Evolutionary conservation across 2,329 filamentous ascomycete genomes (phyloP).

Genomic region (Fusarium buharicum): DNA sequence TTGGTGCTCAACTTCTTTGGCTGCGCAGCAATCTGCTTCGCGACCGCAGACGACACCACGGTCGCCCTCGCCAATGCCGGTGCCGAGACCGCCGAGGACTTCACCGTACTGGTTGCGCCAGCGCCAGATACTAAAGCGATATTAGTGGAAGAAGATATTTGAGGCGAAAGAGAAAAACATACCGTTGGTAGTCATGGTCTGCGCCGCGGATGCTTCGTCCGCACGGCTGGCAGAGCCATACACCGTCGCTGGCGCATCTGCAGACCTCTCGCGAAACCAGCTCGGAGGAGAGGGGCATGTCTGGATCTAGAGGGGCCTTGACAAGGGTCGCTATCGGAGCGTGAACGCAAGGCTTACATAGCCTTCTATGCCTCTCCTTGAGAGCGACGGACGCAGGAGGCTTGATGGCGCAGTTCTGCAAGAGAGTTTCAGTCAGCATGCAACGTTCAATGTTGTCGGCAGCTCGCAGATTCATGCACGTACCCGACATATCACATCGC

Average conservation of each 20-base stretch:
- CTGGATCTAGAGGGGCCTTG: constrained; percentile 56
- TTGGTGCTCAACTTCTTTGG: constrained; percentile 82
- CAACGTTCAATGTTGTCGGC: constrained; percentile 2
- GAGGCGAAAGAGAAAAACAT: constrained; percentile 34
- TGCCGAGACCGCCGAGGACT: constrained; percentile 81
- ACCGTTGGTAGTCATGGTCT: constrained; percentile 70
- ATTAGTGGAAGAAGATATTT: constrained; percentile 20
- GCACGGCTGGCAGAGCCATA: constrained; percentile 90
- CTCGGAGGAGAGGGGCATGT: constrained; percentile 61
- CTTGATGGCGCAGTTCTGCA: constrained; percentile 89
- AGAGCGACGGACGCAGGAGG: constrained; percentile 75
- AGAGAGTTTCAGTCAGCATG: constrained; percentile 16
- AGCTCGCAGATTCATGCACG: constrained; percentile 44
- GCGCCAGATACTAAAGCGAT: constrained; percentile 75
- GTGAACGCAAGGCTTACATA: constrained; percentile 80
- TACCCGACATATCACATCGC: constrained; percentile 83
- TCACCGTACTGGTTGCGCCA: constrained; percentile 90
- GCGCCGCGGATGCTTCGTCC: constrained; percentile 74
- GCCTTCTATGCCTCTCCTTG: constrained; percentile 79
- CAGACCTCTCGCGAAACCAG: constrained; percentile 67
- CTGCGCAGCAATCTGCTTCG: constrained; percentile 78
- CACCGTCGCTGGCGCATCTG: constrained; percentile 63
- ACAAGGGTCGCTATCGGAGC: constrained; percentile 71
- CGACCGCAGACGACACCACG: constrained; percentile 89
- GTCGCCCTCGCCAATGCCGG: constrained; percentile 87